A percentile compares a stretch with the other conserved stretches of the same genome.
These are phyloP conservation scores for Pugionium dolabratum DNA, from an alignment of 345 rosid species.

Conservation along the genomic window DNA sequence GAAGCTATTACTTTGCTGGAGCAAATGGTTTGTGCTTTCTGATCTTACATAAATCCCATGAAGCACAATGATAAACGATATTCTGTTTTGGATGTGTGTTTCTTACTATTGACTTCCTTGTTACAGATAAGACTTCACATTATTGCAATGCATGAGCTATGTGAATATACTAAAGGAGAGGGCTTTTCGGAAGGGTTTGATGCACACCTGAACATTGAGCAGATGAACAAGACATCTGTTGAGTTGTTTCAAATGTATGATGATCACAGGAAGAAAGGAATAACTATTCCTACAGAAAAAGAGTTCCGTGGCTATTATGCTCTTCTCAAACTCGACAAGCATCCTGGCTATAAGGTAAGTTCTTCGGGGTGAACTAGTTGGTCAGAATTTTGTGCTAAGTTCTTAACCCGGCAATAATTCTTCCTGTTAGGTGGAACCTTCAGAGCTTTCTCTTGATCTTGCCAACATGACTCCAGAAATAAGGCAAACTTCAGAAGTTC, in stretches of 20 bases:
- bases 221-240: conserved; percentile 98
- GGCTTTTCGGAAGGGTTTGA: conserved; percentile 98
- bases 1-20: conserved; percentile 88
- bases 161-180: conserved; percentile 93
- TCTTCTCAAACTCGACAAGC: conserved; percentile 97
- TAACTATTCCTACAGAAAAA: conserved; percentile 67
- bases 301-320: conserved; percentile 98
- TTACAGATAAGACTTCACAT: conserved; percentile 94
- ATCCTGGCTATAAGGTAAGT: conserved; percentile 96
- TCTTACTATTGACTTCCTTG: conserved; percentile 37
- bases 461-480: conserved; percentile 98
- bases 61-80: conserved; percentile 2
- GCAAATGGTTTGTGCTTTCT: conserved; percentile 71
- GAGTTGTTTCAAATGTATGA: conserved; percentile 97
- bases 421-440: conserved; percentile 86
- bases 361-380: conserved; percentile 16
- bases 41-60: conserved; percentile 4
- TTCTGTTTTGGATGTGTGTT: conserved; percentile 24
- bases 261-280: conserved; percentile 95
- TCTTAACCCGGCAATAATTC: conserved; percentile 27
- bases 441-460: conserved; percentile 95
- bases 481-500: conserved; percentile 85
- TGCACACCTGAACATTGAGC: conserved; percentile 97
- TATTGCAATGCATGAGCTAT: conserved; percentile 92
- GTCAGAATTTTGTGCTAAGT: conserved; percentile 26